Evolutionary conservation across 345 rosid species (phyloP).

Genomic region (Eucalyptus shirleyi): DNA sequence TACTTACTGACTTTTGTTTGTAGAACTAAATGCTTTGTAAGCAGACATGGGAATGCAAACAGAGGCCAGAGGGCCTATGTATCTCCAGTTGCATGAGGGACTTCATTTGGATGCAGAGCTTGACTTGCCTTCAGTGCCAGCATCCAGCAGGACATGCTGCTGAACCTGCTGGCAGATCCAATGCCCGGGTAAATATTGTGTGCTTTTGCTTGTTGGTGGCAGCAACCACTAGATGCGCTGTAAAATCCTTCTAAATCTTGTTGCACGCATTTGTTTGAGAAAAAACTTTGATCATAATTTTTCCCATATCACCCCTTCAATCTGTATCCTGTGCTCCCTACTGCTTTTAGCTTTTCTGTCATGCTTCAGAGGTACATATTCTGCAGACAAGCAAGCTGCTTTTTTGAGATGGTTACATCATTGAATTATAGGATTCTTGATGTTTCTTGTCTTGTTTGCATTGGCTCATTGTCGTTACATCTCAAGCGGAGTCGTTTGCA

Average conservation of each 20-base stretch:
- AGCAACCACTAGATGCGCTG: background rate
- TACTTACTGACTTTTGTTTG: background rate
- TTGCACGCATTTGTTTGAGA: background rate
- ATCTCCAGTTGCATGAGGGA: constrained; percentile 76
- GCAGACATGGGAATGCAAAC: constrained; percentile 82
- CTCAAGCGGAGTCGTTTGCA: background rate
- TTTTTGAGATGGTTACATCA: background rate
- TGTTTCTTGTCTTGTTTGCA: background rate
- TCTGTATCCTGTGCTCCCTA: background rate
- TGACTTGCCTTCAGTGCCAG: background rate
- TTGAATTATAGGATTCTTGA: background rate
- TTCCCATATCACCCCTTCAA: background rate
- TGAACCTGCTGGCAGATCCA: background rate
- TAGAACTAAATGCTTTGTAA: constrained; percentile 86
- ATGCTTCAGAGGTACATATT: background rate
- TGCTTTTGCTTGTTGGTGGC: background rate
- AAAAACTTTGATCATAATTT: background rate
- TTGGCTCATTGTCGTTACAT: background rate
- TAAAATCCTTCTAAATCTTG: background rate
- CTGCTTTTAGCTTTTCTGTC: background rate
- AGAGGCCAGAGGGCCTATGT: constrained; percentile 73
- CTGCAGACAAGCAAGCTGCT: background rate
- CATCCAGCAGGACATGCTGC: background rate
- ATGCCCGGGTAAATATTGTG: background rate
- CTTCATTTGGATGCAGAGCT: constrained; percentile 24